A percentile compares a stretch with the other conserved stretches of the same genome.
These are phyloP conservation scores for Ophidiomyces ophidiicola DNA, from an alignment of 2,329 filamentous ascomycete species.

Conservation along the genomic window DNA sequence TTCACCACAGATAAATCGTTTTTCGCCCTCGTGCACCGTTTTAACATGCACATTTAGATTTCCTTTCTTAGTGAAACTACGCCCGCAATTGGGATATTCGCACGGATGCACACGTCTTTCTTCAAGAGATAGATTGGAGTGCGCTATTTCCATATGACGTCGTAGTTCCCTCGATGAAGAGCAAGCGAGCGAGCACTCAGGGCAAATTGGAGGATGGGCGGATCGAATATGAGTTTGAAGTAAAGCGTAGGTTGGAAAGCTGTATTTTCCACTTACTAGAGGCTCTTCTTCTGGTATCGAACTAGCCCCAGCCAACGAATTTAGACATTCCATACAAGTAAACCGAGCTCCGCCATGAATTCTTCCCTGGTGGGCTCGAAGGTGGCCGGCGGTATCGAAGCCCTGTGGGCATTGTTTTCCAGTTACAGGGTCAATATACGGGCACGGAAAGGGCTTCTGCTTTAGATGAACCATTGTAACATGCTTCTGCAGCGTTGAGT, in stretches of 20 bases:
- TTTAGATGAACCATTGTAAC: conserved; percentile 63
- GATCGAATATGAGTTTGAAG: conserved; percentile 62
- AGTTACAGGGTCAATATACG: conserved; percentile 42
- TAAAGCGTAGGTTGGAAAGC: conserved; percentile 60
- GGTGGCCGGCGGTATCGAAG: conserved; percentile 60
- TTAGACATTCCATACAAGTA: conserved; percentile 63
- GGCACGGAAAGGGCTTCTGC: conserved; percentile 59
- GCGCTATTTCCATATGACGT: conserved; percentile 64
- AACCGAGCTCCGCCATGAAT: conserved; percentile 59
- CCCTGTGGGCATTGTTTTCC: conserved; percentile 50
- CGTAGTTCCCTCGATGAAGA: conserved; percentile 55
- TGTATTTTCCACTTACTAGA: conserved; percentile 17
- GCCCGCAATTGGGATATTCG: conserved; percentile 54
- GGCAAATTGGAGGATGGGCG: conserved; percentile 60
- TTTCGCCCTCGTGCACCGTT: conserved; percentile 60
- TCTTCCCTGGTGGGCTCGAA: conserved; percentile 59
- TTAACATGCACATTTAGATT: conserved; percentile 72
- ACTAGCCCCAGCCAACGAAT: conserved; percentile 30
- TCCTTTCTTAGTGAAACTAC: conserved; percentile 68
- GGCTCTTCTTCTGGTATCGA: not conserved
- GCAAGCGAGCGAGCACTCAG: conserved; percentile 59
- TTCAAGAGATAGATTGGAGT: conserved; percentile 48
- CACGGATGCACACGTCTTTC: conserved; percentile 57
- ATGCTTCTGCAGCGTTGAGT: conserved; percentile 73
- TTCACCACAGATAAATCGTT: conserved; percentile 65